Conservation (phyloP, 1,284 basidiomycete genomes). For the Cutaneotrichosporon mucoides region DNA sequence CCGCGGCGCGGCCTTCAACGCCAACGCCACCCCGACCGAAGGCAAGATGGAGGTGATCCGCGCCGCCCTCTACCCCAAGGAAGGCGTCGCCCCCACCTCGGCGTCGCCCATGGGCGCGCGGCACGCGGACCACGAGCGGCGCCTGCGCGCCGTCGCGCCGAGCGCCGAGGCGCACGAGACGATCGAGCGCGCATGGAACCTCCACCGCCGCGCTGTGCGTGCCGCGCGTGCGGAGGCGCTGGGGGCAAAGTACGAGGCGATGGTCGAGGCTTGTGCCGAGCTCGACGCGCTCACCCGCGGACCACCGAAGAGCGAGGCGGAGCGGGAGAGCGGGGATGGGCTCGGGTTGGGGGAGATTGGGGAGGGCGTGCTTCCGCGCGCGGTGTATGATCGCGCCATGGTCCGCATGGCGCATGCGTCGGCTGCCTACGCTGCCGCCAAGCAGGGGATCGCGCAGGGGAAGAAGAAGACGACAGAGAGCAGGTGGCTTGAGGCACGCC, state of each 20-base stretch:
- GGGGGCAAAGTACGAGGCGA: slow-evolving; percentile 66
- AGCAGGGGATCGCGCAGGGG: slow-evolving; percentile 50
- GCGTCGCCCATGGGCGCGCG: slow-evolving; percentile 71
- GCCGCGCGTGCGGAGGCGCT: slow-evolving; percentile 64
- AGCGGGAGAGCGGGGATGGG: background rate
- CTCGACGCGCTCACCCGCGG: slow-evolving; percentile 55
- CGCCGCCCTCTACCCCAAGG: slow-evolving; percentile 70
- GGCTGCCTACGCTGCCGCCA: slow-evolving; percentile 10
- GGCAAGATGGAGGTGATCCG: slow-evolving; percentile 68
- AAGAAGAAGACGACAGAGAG: slow-evolving; percentile 60
- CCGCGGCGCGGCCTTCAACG: slow-evolving; percentile 3
- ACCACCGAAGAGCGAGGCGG: background rate
- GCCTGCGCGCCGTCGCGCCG: slow-evolving; percentile 72
- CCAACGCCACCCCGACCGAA: slow-evolving; percentile 49
- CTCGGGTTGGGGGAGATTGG: slow-evolving; percentile 5
- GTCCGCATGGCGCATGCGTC: slow-evolving; percentile 57
- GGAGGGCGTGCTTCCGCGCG: slow-evolving; percentile 14
- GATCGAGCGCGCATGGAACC: slow-evolving; percentile 84
- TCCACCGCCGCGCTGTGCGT: slow-evolving; percentile 71
- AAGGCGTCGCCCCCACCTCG: slow-evolving; percentile 50
- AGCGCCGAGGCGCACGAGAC: slow-evolving; percentile 87
- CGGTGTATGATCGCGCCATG: slow-evolving; percentile 69
- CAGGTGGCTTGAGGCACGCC: slow-evolving; percentile 67
- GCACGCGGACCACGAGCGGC: slow-evolving; percentile 65
- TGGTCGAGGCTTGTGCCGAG: slow-evolving; percentile 75